Evolutionary conservation across 1,139 yeast genomes (phyloP), one percentile per base, ranked within the genome.

Genomic region (Geotrichum phurueaensis): DNA sequence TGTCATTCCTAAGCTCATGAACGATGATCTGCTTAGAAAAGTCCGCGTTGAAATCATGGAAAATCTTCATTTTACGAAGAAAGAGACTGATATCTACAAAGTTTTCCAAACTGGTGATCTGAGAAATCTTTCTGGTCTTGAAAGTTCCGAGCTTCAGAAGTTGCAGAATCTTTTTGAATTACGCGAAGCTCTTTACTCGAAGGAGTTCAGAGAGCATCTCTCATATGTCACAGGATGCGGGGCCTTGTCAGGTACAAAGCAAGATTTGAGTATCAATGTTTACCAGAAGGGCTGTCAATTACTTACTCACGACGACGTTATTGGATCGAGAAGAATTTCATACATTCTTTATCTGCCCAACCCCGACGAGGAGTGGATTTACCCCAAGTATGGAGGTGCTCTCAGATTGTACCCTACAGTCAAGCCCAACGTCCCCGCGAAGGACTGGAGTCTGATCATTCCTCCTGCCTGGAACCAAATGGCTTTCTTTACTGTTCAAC

Each of bases 41-140:
- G 99, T 95, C 1, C 81, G 98, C 57, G 81, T 82, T 62, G 99
- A 95, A 72, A 92, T 95, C 49, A 81, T 89, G 67, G 78, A 80
- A 6, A 88, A 91, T 69, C 86, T 95, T 63, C 95, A 89, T 54
- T 95, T 95, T 77, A 91, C 98, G 22, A 84, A 86, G 69, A 95
- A 94, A 74, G 99, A 95, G 73, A 95, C 99, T 0, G 99, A 95
- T 70, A 95, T 95, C 64, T 95, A 95, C 75, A 92, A 90, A 72
- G 96, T 95, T 39, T 86, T 81, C 72, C 99, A 95, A 74, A 87
- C 95, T 56, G 99, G 99, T 31, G 99, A 95, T 73, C 79, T 95
- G 68, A 97, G 97, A 51, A 95, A 95, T 71, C 76, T 95, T 56
- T 87, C 96, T 0, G 97, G 97, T 0, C 78, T 95, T 63, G 83